phyloP scores from a whole-genome alignment of 2,329 filamentous ascomycete species.

The Colletotrichum camelliae region DNA sequence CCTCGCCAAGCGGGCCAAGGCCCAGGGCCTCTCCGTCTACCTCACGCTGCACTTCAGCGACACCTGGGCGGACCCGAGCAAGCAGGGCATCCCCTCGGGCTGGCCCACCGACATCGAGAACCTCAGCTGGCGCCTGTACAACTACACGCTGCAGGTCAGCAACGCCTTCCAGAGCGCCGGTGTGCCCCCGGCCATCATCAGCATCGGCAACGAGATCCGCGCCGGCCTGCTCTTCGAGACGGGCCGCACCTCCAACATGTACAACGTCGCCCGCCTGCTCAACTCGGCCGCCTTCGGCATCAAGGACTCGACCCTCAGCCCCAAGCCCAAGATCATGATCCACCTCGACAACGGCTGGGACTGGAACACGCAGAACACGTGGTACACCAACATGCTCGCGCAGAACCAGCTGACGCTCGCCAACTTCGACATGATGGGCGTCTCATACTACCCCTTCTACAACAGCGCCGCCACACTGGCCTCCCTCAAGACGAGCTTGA shows the following conservation, averaged over 20 bases:
- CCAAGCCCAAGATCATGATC: constrained; percentile 73
- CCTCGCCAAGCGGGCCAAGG: constrained; percentile 69
- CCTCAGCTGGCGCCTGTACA: constrained; percentile 67
- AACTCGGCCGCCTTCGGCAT: constrained; percentile 69
- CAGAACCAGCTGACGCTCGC: constrained; percentile 51
- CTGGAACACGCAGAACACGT: constrained; percentile 69
- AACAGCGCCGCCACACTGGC: constrained; percentile 62
- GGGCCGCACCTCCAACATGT: constrained; percentile 58
- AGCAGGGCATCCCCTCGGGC: constrained; percentile 67
- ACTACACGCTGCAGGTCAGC: constrained; percentile 69
- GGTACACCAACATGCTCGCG: constrained; percentile 63
- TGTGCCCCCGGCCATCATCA: constrained; percentile 65
- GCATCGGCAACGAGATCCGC: constrained; percentile 77
- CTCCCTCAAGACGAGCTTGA: constrained; percentile 58
- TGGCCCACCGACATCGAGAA: constrained; percentile 67
- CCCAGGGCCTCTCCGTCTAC: constrained; percentile 64
- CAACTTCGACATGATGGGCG: constrained; percentile 75
- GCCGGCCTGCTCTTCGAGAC: constrained; percentile 71
- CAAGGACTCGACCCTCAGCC: constrained; percentile 62
- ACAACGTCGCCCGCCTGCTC: constrained; percentile 68
- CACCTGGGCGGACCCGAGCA: constrained; percentile 72
- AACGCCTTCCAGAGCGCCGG: constrained; percentile 63
- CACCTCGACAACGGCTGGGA: constrained; percentile 81
- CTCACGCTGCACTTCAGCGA: constrained; percentile 72
- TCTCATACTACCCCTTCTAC: constrained; percentile 79